Percentiles rank a stretch among this genome's conserved stretches.
These are phyloP conservation scores for Tolypocladium capitatum DNA, from an alignment of 2,329 filamentous ascomycete species.

Conservation along the genomic window DNA sequence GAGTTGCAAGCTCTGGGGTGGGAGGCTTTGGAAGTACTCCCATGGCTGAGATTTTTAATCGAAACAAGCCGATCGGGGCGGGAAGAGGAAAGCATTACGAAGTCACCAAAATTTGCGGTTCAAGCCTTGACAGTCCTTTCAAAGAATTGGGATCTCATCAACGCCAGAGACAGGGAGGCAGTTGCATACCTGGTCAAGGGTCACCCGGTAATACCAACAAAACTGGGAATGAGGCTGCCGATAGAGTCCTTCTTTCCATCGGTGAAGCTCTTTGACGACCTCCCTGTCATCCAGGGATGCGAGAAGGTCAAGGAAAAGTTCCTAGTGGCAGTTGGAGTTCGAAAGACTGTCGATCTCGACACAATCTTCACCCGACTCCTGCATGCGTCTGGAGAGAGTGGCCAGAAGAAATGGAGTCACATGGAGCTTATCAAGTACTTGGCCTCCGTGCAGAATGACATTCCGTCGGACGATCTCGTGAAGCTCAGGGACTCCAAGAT, in stretches of 20 bases:
- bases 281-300: conserved; percentile 67
- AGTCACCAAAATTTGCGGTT: conserved; percentile 58
- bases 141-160: conserved; percentile 80
- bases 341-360: conserved; percentile 88
- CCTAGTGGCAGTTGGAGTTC: conserved; percentile 66
- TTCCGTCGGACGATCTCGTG: conserved; percentile 68
- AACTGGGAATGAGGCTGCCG: conserved; percentile 75
- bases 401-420: conserved; percentile 71
- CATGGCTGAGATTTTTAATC: conserved; percentile 77
- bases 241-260: conserved; percentile 79
- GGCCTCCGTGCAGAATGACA: conserved; percentile 77
- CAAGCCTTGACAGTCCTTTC: conserved; percentile 70
- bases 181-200: conserved; percentile 52
- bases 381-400: conserved; percentile 37
- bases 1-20: conserved; percentile 76
- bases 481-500: conserved; percentile 67
- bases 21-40: conserved; percentile 69
- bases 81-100: conserved; percentile 56
- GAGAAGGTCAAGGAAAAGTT: conserved; percentile 85
- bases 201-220: conserved; percentile 75
- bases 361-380: conserved; percentile 85
- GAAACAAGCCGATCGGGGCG: conserved; percentile 46
- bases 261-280: conserved; percentile 90
- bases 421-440: conserved; percentile 92
- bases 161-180: conserved; percentile 48